A percentile compares a stretch with the other conserved stretches of the same genome.
Evolutionary conservation across 2,329 filamentous ascomycete genomes (phyloP).

Genomic region (Hymenoscyphus infarciens): DNA sequence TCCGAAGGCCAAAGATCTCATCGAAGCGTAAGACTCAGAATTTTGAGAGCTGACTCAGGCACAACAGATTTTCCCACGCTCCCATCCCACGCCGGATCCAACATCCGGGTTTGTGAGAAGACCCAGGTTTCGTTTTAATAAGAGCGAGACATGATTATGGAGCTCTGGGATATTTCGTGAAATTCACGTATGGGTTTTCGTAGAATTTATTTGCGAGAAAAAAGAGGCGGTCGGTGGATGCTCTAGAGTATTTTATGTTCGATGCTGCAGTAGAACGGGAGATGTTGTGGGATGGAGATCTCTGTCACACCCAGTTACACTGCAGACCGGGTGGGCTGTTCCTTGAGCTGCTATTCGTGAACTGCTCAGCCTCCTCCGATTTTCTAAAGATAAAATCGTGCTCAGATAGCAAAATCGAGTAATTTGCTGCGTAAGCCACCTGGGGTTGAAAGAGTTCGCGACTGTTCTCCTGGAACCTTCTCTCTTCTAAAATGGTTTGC

Average conservation of each 20-base stretch:
- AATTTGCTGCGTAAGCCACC: not conserved
- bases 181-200: not conserved
- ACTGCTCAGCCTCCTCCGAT: not conserved
- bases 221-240: not conserved
- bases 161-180: not conserved
- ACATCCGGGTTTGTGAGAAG: not conserved
- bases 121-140: not conserved
- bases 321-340: not conserved
- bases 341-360: not conserved
- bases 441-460: not conserved
- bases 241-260: not conserved
- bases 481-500: too few relatives aligned
- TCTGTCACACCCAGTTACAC: constrained; percentile 1
- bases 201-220: not conserved
- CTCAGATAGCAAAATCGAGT: not conserved
- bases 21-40: not conserved
- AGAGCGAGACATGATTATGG: not conserved
- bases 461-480: not conserved
- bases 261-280: not conserved
- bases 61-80: not conserved
- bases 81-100: not conserved
- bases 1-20: constrained; percentile 1
- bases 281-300: constrained; percentile 4
- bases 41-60: not conserved
- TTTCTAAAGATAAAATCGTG: constrained; percentile 4